These are phyloP conservation scores for Tetrahymena thermophila DNA, from an alignment of 73 alveolate genomes.

Conservation along the genomic window DNA sequence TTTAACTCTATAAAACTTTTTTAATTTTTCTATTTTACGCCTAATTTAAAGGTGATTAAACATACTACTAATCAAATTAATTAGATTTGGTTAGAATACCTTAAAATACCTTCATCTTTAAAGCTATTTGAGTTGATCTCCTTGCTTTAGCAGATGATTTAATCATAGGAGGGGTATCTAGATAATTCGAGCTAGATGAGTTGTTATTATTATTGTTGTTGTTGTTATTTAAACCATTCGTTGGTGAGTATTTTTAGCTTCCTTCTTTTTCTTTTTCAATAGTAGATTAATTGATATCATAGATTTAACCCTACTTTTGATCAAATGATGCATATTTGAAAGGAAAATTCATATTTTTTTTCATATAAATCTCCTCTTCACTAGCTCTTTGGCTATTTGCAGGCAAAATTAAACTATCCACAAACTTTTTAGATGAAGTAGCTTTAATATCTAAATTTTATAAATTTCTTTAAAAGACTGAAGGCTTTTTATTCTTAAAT, in stretches of 20 bases:
- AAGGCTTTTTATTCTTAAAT: not conserved
- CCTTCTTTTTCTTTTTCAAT: not conserved
- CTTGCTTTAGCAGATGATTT: not conserved
- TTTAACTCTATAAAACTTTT: not conserved
- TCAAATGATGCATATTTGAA: not conserved
- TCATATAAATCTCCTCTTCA: not conserved
- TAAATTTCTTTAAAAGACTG: not conserved
- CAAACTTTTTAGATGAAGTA: not conserved
- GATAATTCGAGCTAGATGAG: not conserved
- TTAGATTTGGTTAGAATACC: not conserved
- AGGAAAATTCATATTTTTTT: not conserved
- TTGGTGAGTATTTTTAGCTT: not conserved
- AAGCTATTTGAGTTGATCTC: not conserved
- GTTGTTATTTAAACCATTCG: not conserved
- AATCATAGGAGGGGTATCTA: not conserved
- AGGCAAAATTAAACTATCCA: not conserved
- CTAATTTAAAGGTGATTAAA: not conserved
- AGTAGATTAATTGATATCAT: not conserved
- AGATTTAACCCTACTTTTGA: not conserved
- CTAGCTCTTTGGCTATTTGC: not conserved
- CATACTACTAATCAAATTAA: not conserved
- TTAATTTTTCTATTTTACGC: not conserved
- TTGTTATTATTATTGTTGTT: not conserved
- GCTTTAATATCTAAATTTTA: not conserved
- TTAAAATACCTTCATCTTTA: not conserved